phyloP scores from a whole-genome alignment of 164 flowering plant species.

The Umbellularia californica region DNA sequence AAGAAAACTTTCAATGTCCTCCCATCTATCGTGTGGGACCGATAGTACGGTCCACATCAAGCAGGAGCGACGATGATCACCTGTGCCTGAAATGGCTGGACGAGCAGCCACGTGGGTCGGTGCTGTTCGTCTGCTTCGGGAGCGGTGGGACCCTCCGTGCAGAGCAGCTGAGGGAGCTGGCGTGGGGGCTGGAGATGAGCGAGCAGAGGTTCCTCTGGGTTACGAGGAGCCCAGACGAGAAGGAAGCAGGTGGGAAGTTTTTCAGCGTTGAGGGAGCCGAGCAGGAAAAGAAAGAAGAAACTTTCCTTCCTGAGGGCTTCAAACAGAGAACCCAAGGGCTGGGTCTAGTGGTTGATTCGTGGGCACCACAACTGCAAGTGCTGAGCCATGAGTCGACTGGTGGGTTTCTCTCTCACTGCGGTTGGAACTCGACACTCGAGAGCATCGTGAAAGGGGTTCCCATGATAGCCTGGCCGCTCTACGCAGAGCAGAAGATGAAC shows the following conservation, averaged over 20 bases:
- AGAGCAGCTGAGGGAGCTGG: constrained; percentile 28
- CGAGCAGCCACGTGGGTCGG: constrained; percentile 28
- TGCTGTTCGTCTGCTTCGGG: constrained; percentile 32
- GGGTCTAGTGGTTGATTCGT: constrained; percentile 31
- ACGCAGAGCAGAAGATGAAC: constrained; percentile 39
- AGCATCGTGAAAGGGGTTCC: constrained; percentile 34
- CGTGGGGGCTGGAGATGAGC: constrained; percentile 33
- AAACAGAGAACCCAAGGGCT: constrained; percentile 20
- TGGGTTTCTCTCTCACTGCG: constrained; percentile 41
- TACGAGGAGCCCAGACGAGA: constrained; percentile 21
- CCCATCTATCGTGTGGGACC: constrained; percentile 38
- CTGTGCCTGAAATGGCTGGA: constrained; percentile 35
- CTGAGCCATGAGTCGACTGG: constrained; percentile 29
- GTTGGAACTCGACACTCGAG: constrained; percentile 45
- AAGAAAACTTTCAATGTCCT: constrained; percentile 7
- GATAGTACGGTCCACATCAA: constrained; percentile 8
- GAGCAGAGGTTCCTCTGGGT: constrained; percentile 36
- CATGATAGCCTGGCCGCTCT: constrained; percentile 40
- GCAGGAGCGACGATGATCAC: neutral
- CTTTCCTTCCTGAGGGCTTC: constrained; percentile 29
- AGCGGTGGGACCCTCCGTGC: constrained; percentile 35
- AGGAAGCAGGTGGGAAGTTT: constrained; percentile 17
- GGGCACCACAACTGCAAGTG: constrained; percentile 37
- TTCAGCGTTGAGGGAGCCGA: constrained; percentile 1
- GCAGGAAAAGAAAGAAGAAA: neutral